Conservation (phyloP, 2,329 filamentous ascomycete species). For the Aspergillus versicolor region DNA sequence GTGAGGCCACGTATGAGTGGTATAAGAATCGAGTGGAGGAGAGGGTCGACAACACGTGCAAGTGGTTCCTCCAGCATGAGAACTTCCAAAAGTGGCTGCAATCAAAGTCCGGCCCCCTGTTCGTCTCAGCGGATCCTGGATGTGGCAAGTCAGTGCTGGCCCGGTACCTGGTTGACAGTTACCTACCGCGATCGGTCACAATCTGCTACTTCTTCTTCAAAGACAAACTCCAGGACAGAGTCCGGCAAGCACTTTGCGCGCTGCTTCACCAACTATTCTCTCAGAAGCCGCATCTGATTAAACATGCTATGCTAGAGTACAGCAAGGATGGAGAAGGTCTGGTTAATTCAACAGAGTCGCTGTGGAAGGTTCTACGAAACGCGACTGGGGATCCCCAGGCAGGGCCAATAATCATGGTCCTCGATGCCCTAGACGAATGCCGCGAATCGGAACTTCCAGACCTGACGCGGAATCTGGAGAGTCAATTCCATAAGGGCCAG, state of each 20-base stretch:
- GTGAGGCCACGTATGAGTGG: constrained; percentile 8
- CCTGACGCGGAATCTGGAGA: constrained; percentile 18
- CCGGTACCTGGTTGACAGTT: constrained; percentile 7
- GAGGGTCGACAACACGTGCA: constrained; percentile 30
- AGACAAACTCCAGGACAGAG: constrained; percentile 37
- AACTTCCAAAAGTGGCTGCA: constrained; percentile 8
- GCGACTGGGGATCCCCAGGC: constrained; percentile 25
- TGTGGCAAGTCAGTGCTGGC: constrained; percentile 15
- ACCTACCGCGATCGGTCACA: constrained; percentile 12
- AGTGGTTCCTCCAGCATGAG: constrained; percentile 20
- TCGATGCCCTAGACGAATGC: constrained; percentile 46
- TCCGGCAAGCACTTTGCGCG: constrained; percentile 39
- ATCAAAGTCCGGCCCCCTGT: not conserved
- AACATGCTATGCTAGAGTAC: constrained; percentile 31
- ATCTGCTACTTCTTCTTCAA: constrained; percentile 50
- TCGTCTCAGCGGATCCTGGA: constrained; percentile 10
- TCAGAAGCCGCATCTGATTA: constrained; percentile 29
- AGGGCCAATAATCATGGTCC: constrained; percentile 33
- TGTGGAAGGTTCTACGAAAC: constrained; percentile 37
- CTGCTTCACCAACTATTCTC: constrained; percentile 43
- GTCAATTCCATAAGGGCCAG: not conserved
- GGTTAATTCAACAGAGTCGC: constrained; percentile 15
- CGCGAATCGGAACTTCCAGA: constrained; percentile 21
- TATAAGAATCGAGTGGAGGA: constrained; percentile 27
- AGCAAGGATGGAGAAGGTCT: constrained; percentile 28